A percentile compares a stretch with the other conserved stretches of the same genome.
These are phyloP conservation scores for Lentinula detonsa DNA, from an alignment of 768 basidiomycete genomes.

Conservation along the genomic window DNA sequence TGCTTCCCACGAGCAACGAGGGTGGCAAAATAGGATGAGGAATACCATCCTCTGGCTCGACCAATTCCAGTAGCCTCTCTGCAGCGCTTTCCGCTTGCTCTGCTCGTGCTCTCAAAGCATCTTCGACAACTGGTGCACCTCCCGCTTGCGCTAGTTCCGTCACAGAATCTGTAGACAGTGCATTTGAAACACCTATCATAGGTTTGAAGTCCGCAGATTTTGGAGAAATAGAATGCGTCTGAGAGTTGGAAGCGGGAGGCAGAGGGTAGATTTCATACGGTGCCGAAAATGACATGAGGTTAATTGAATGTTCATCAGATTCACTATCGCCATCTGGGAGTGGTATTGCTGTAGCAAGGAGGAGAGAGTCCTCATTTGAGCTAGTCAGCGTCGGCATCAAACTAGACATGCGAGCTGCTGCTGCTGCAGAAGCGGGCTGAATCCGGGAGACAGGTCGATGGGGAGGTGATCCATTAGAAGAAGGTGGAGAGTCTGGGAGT, in stretches of 20 bases:
- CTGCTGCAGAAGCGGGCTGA: slow-evolving; percentile 28
- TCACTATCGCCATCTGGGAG: slow-evolving; percentile 70
- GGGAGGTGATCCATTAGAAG: slow-evolving; percentile 11
- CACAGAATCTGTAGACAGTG: slow-evolving; percentile 52
- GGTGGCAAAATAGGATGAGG: slow-evolving; percentile 49
- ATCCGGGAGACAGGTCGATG: not conserved
- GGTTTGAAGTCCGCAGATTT: slow-evolving; percentile 45
- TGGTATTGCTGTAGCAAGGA: slow-evolving; percentile 69
- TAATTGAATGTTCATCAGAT: slow-evolving; percentile 57
- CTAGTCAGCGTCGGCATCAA: slow-evolving; percentile 32
- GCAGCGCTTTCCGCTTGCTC: slow-evolving; percentile 94
- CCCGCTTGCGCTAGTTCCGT: slow-evolving; percentile 24
- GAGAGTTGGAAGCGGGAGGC: slow-evolving; percentile 28
- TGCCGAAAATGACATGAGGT: slow-evolving; percentile 69
- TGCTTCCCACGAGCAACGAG: slow-evolving; percentile 43
- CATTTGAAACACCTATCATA: slow-evolving; percentile 47
- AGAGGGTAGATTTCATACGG: slow-evolving; percentile 49
- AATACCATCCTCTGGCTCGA: slow-evolving; percentile 64
- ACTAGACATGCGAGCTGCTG: slow-evolving; percentile 35
- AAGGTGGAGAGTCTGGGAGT: slow-evolving; percentile 31
- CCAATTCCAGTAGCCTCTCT: slow-evolving; percentile 78
- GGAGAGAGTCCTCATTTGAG: slow-evolving; percentile 51
- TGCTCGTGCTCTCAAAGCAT: slow-evolving; percentile 79
- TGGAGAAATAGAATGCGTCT: slow-evolving; percentile 46
- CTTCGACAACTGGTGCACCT: slow-evolving; percentile 62